Evolutionary conservation across 2,329 filamentous ascomycete genomes (phyloP), one percentile per base, ranked within the genome.

Genomic region (Rhynchosporium graminicola): DNA sequence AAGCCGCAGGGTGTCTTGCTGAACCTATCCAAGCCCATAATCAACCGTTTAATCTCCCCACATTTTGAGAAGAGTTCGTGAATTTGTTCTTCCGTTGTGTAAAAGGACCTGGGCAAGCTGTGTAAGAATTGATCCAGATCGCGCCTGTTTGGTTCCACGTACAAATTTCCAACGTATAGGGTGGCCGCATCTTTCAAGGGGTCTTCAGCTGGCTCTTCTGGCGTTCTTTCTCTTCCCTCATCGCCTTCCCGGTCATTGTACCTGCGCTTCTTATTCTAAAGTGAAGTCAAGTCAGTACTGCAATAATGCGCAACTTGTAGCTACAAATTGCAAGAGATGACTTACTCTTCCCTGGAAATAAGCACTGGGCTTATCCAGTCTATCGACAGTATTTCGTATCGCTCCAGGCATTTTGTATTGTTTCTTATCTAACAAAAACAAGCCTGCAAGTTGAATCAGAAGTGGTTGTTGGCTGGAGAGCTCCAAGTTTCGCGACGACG

Each of bases 31-130:
- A 99, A 86, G 56, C 95, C 95, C 95, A 99, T 99, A 68, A 99
- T 87, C 54, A 99, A 86, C 33, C 95, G 91, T 80, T 99, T 99
- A 79, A 99, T 96, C 80, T 98, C 95, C 72, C 95, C 95, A 77
- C 92, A 94, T 82, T 97, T 97, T 63, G 89, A 87, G 77, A 97
- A 97, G 54, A 97, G 86, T 78, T 98, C 94, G 77, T 98, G 94
- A 64, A 99, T 97, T 76, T 99, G 95, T 79, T 99, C 95, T 76
- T 99, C 95, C 61, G 95, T 99, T 29, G 95, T 99, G 82, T 97
- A 97, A 80, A 97, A 97, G 46, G 93, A 96, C 60, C 90, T 92
- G 69, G 31, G 47, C 33, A 29, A 40, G 43, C 36, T 60, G 59
- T 66, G 66, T 52, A 33, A 59, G 57, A 45, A 50, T 15, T n/a